phyloP scores from a whole-genome alignment of 2,329 filamentous ascomycete genomes.

The Cyphellophora attinorum region DNA sequence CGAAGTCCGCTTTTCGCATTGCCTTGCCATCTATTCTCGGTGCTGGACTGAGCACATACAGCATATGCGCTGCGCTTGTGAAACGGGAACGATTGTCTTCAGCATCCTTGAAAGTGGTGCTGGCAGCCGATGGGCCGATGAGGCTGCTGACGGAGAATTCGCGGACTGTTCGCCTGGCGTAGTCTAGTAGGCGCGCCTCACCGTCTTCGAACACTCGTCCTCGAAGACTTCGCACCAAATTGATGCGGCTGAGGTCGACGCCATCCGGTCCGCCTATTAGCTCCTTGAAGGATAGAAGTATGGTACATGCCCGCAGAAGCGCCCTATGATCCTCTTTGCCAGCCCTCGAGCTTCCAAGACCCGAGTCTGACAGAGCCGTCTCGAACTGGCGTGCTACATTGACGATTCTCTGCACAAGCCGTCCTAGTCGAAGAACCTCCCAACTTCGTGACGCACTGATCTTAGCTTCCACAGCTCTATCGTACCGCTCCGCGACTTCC shows the following conservation, averaged over 20 bases:
- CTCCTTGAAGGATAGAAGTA: constrained; percentile 62
- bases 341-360: constrained; percentile 25
- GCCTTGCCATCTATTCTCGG: constrained; percentile 25
- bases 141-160: constrained; percentile 69
- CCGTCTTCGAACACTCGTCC: constrained; percentile 60
- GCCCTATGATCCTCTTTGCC: constrained; percentile 64
- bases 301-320: constrained; percentile 73
- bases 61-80: constrained; percentile 61
- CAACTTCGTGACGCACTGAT: constrained; percentile 68
- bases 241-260: constrained; percentile 62
- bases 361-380: constrained; percentile 67
- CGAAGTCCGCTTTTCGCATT: constrained; percentile 41
- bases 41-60: constrained; percentile 73
- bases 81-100: constrained; percentile 69
- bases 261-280: constrained; percentile 65
- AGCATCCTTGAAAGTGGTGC: constrained; percentile 44
- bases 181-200: constrained; percentile 63
- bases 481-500: constrained; percentile 78
- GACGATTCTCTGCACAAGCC: constrained; percentile 68
- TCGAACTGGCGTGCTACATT: constrained; percentile 79
- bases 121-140: constrained; percentile 19
- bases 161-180: constrained; percentile 68
- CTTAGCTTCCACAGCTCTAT: constrained; percentile 73
- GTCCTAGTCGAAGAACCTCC: constrained; percentile 66
- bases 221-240: constrained; percentile 61